Evolutionary conservation across 768 basidiomycete genomes (phyloP).

Genomic region (Termitomyces sp.): DNA sequence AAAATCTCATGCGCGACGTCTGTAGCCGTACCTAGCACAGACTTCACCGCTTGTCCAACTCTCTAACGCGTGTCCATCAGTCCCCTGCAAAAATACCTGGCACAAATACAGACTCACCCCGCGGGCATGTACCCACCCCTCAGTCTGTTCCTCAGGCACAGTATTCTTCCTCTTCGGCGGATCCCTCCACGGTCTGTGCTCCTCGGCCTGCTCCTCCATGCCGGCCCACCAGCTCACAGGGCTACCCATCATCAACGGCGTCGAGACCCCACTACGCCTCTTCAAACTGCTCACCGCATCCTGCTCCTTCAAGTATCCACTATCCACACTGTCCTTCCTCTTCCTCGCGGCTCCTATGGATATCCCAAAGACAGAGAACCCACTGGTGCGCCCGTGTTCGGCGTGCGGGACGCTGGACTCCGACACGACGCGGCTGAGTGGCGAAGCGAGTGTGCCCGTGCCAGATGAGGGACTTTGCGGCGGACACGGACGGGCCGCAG

Average conservation of each 20-base stretch:
- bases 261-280: not conserved
- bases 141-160: constrained; percentile 34
- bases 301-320: not conserved
- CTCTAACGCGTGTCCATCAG: not conserved
- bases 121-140: constrained; percentile 31
- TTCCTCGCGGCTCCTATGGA: not conserved
- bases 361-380: constrained; percentile 4
- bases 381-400: not conserved
- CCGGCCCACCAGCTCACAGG: constrained; percentile 1
- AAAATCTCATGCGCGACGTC: constrained; percentile 24
- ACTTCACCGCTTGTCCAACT: too few species aligned
- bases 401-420: constrained; percentile 4
- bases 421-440: constrained; percentile 11
- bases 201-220: not conserved
- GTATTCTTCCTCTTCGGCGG: constrained; percentile 27
- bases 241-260: not conserved
- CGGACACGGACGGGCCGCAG: not conserved
- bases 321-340: not conserved
- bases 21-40: too few species aligned
- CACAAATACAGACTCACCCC: constrained; percentile 16
- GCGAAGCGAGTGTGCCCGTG: constrained; percentile 1
- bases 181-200: constrained; percentile 7
- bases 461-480: not conserved
- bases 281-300: not conserved
- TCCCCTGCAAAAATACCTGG: too few species aligned